phyloP scores from a whole-genome alignment of 2,329 filamentous ascomycete species.

The Beauveria varroae region DNA sequence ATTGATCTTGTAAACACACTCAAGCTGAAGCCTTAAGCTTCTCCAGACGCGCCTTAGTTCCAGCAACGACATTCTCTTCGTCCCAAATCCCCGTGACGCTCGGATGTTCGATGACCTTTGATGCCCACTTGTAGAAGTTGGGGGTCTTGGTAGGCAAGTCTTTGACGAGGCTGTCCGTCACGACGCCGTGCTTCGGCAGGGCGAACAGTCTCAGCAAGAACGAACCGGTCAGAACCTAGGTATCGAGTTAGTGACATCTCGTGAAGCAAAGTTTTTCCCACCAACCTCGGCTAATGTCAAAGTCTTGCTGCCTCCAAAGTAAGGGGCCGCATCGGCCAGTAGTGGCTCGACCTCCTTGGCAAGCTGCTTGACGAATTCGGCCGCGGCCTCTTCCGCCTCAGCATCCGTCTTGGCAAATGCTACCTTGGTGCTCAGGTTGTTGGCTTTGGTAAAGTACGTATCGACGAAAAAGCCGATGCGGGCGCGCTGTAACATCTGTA shows the following conservation, averaged over 20 bases:
- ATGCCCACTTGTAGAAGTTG: conserved; percentile 60
- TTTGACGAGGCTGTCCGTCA: conserved; percentile 39
- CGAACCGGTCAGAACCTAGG: conserved; percentile 54
- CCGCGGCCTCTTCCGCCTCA: conserved; percentile 40
- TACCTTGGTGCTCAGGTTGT: conserved; percentile 37
- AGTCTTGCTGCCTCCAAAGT: conserved; percentile 55
- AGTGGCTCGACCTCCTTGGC: conserved; percentile 69
- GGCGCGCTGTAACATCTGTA: conserved; percentile 38
- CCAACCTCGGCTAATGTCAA: conserved; percentile 68
- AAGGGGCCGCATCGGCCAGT: conserved; percentile 48
- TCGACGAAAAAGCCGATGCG: conserved; percentile 66
- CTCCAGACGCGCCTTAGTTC: conserved; percentile 16
- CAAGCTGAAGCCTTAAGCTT: conserved; percentile 10
- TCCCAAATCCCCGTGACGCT: conserved; percentile 58
- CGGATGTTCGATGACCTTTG: conserved; percentile 50
- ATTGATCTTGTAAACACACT: too few relatives aligned
- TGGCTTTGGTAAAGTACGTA: conserved; percentile 57
- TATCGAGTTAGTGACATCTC: conserved; percentile 8
- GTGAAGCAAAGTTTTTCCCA: neutral
- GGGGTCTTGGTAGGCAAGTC: conserved; percentile 50
- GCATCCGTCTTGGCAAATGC: conserved; percentile 40
- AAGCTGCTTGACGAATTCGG: conserved; percentile 47
- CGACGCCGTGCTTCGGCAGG: conserved; percentile 45
- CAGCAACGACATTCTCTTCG: conserved; percentile 13
- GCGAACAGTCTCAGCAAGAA: conserved; percentile 57